Evolutionary conservation across 2,329 filamentous ascomycete genomes (phyloP).

Genomic region (Aspergillus candidus): DNA sequence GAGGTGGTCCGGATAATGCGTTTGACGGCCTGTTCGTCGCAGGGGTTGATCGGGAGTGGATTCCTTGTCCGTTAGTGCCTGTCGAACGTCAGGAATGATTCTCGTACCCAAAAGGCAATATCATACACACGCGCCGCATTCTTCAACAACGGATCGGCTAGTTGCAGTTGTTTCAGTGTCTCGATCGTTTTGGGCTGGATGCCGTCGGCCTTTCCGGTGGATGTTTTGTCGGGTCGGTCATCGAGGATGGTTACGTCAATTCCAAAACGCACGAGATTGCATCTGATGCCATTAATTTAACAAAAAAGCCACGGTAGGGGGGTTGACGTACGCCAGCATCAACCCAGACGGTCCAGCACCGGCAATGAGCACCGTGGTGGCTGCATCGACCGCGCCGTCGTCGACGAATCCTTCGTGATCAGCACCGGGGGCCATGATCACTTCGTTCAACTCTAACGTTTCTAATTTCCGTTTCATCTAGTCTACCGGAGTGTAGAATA

Average conservation of each 20-base stretch:
- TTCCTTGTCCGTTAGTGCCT: slow-evolving; percentile 12
- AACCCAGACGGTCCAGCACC: slow-evolving; percentile 43
- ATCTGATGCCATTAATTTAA: slow-evolving; percentile 28
- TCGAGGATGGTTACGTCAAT: slow-evolving; percentile 62
- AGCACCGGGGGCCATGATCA: slow-evolving; percentile 25
- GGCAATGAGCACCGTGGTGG: slow-evolving; percentile 31
- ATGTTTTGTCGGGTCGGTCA: slow-evolving; percentile 61
- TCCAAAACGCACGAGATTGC: slow-evolving; percentile 58
- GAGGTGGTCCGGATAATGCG: slow-evolving; percentile 56
- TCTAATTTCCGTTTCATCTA: too few relatives aligned
- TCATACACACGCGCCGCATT: slow-evolving; percentile 67
- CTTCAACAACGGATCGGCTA: slow-evolving; percentile 63
- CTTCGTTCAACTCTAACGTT: too few relatives aligned
- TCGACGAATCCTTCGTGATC: slow-evolving; percentile 22
- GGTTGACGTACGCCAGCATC: slow-evolving; percentile 35
- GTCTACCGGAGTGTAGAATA: too few relatives aligned
- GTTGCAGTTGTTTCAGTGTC: slow-evolving; percentile 65
- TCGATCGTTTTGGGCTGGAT: slow-evolving; percentile 74
- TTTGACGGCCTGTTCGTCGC: slow-evolving; percentile 57
- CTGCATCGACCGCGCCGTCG: slow-evolving; percentile 10
- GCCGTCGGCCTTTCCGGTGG: slow-evolving; percentile 64
- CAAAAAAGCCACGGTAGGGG: slow-evolving; percentile 3
- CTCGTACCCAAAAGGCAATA: slow-evolving; percentile 64
- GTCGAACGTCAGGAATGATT: too few relatives aligned
- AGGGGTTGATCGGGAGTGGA: slow-evolving; percentile 46